Conservation (phyloP, 495 filamentous ascomycete genomes). For the Tuber indicum region DNA sequence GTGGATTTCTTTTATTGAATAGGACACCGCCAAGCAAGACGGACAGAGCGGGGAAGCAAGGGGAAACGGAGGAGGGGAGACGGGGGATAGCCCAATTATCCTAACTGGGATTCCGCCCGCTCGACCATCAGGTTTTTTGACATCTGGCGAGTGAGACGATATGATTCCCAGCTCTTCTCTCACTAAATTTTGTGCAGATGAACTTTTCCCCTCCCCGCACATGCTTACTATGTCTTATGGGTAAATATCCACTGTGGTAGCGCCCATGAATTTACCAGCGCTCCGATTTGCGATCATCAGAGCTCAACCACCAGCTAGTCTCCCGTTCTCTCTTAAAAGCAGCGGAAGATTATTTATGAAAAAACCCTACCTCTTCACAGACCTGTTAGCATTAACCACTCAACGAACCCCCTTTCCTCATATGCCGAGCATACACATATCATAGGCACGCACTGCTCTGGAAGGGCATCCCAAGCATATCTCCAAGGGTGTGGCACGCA, state of each 20-base stretch:
- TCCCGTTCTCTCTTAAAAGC: neutral
- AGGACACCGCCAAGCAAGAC: neutral
- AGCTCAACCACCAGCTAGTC: neutral
- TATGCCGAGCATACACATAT: neutral
- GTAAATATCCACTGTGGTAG: neutral
- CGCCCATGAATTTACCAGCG: neutral
- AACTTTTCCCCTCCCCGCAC: neutral
- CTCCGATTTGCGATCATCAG: neutral
- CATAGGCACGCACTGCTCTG: neutral
- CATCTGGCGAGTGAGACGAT: neutral
- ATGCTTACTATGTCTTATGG: neutral
- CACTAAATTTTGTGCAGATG: neutral
- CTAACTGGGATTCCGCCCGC: neutral
- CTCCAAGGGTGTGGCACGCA: neutral
- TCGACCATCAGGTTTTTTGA: neutral
- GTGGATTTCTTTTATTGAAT: slow-evolving; percentile 2
- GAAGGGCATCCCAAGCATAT: neutral
- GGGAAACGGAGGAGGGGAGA: neutral
- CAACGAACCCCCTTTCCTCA: neutral
- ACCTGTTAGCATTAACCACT: neutral
- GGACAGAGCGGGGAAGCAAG: neutral
- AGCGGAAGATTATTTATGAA: neutral
- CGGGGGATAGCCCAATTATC: neutral
- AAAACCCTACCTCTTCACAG: neutral
- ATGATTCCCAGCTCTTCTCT: neutral